Base-by-base conservation (phyloP, 2,329 filamentous ascomycete species). In the Colletotrichum falcatum region DNA sequence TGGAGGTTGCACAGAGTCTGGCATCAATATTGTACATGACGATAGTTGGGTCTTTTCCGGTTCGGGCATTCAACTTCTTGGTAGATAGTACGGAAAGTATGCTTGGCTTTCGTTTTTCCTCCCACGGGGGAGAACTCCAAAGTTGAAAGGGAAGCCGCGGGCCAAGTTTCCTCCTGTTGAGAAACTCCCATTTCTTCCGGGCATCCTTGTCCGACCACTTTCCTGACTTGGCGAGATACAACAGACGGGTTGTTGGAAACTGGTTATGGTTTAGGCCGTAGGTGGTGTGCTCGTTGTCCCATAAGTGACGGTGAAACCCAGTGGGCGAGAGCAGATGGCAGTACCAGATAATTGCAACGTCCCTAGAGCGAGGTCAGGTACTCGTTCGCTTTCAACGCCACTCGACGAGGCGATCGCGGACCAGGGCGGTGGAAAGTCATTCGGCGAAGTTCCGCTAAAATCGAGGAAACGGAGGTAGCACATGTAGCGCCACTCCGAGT, bases 301-400 rank as follows among this genome's bases (percentile, higher is more conserved):
- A 73, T 2, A 74, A 55, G 28, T 74, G 71, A 2, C 65, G 61
- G 20, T 74, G 72, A 33, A 74, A 74, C 3, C 49, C 55, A 3
- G 39, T 59, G 1, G 73, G 72, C 1, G 70, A 71, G n/a, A 73
- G 63, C 18, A 74, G 62, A 48, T 74, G 73, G 44, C 72, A 73
- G 61, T 73, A 74, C 73, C 72, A 73, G 20, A 74, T 70, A 5
- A 74, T 64, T 16, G 73, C 73, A 1, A 74, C 67, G 20, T 74
- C 73, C 70, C 73, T 74, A 14, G 3, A 9, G 14, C 48, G 28
- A n/a, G 49, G n/a, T 67, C 3, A 59, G 20, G 9, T 23, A n/a
- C n/a, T 51, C 1, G 18, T 11, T 23, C 7, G 2, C 2, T 5
- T 9, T 8, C 3, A 14, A 30, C 18, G 5, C 2, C 2, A 6